phyloP scores from a whole-genome alignment of 108 stramenopile species.

The Skeletonema tropicum region DNA sequence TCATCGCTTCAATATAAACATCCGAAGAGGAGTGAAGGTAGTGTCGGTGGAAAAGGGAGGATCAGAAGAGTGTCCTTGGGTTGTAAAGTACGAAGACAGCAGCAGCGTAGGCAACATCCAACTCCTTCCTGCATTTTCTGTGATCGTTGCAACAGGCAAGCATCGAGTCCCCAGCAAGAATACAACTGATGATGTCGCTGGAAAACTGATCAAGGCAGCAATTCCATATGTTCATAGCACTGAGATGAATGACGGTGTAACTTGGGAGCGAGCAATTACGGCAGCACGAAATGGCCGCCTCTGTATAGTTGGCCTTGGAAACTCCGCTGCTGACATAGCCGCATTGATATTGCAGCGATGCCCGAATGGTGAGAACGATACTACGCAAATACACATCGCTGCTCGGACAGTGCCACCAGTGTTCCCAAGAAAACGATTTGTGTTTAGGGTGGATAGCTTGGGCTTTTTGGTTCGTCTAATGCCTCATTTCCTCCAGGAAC shows the following conservation, averaged over 20 bases:
- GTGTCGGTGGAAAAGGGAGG: constrained; percentile 38
- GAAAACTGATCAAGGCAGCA: constrained; percentile 19
- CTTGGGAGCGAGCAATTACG: constrained; percentile 30
- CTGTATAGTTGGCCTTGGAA: constrained; percentile 54
- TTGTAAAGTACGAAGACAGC: constrained; percentile 18
- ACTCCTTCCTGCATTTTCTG: constrained; percentile 37
- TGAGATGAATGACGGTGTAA: constrained; percentile 24
- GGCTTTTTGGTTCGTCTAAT: constrained; percentile 40
- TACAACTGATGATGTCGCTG: constrained; percentile 38
- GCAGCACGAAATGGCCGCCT: constrained; percentile 43
- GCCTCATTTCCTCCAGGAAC: constrained; percentile 43
- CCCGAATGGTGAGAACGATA: not conserved
- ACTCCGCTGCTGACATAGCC: constrained; percentile 50
- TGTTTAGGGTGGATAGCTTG: constrained; percentile 54
- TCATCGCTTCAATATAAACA: constrained; percentile 46
- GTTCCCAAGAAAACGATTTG: constrained; percentile 38
- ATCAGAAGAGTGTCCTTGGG: constrained; percentile 32
- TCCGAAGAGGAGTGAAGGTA: constrained; percentile 46
- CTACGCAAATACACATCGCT: constrained; percentile 52
- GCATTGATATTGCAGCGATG: constrained; percentile 41
- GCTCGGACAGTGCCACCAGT: constrained; percentile 57
- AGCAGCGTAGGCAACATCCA: not conserved
- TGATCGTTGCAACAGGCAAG: constrained; percentile 58
- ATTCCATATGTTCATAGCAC: constrained; percentile 44
- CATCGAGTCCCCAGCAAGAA: constrained; percentile 41